Base-by-base conservation (phyloP, 345 rosid genomes). In the Hibiscus trionum region DNA sequence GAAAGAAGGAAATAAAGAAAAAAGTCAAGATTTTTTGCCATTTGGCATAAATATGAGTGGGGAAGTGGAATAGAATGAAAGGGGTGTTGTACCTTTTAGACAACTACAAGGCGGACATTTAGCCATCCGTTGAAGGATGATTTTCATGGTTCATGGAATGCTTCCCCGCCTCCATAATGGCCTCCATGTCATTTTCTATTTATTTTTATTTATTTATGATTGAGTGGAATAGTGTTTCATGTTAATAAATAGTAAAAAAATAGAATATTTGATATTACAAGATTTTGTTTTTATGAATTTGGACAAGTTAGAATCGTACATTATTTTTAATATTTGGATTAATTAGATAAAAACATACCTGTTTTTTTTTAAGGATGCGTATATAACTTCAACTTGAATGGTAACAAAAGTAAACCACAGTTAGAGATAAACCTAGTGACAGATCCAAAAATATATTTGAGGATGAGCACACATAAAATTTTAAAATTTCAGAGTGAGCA, bases 21-120 rank as follows among this genome's bases (percentile, higher is more conserved):
- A 29, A 27, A 33, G 1, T 3, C 4, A 2, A 70, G 50, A 19
- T 1, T 24, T 6, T 65, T 8, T 11, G 46, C 19, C 16, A 7
- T 27, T 57, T 69, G 27, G 46, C 29, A 33, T 15, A 58, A 19
- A 12, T 53, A 26, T 33, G 27, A 29, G 46, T 65, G 49, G 69
- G 69, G 8, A n/a, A 24, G 7, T 7, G 31, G 3, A 66, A 7
- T 68, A 16, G 3, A 71, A 72, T 62, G 73, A 72, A 39, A 76
- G 6, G 57, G 61, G 80, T 77, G 74, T 24, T 61, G 29, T 44
- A 33, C 39, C 7, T 7, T 10, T 35, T 35, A 46, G 42, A 37
- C 42, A 5, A 37, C 42, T 21, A 15, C 3, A 47, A 66, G 69
- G 69, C 56, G 21, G 3, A 46, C 19, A 14, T 66, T 29, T 12